A percentile compares a stretch with the other conserved stretches of the same genome.
These are phyloP conservation scores for Metarhizium rileyi DNA, from an alignment of 2,329 filamentous ascomycete genomes.

Conservation along the genomic window DNA sequence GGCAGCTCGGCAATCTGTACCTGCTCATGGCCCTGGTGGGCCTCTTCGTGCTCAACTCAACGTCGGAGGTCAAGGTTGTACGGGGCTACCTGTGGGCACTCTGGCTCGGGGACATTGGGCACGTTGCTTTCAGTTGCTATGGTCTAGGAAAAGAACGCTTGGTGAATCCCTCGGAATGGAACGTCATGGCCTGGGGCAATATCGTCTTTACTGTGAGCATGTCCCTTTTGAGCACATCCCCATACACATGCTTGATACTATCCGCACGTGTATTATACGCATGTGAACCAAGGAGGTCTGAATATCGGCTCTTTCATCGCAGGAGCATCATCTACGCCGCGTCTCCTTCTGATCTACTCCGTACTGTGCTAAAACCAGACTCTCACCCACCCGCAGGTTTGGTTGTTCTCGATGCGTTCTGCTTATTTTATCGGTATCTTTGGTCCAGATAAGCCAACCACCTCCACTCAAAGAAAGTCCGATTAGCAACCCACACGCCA, in stretches of 20 bases:
- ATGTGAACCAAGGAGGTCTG: neutral
- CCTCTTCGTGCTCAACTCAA: conserved; percentile 53
- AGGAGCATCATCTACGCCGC: too few species aligned
- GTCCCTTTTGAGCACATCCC: neutral
- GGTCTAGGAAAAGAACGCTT: conserved; percentile 47
- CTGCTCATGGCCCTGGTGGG: conserved; percentile 55
- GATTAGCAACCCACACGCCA: conserved; percentile 7
- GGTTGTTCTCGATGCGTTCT: conserved; percentile 46
- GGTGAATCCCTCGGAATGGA: conserved; percentile 50
- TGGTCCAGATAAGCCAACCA: conserved; percentile 31
- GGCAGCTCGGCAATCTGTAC: conserved; percentile 63
- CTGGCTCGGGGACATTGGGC: conserved; percentile 56
- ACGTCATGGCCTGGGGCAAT: conserved; percentile 64
- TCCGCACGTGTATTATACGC: neutral
- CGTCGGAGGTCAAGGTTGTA: conserved; percentile 55
- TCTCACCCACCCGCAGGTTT: conserved; percentile 24
- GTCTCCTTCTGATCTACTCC: neutral
- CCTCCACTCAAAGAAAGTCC: conserved; percentile 16
- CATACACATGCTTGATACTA: neutral
- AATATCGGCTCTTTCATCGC: too few species aligned
- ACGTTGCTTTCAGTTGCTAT: conserved; percentile 51
- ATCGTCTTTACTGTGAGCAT: conserved; percentile 51
- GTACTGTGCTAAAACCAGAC: neutral
- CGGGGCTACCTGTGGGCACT: conserved; percentile 57
- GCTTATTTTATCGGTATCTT: conserved; percentile 51